A percentile compares a stretch with the other conserved stretches of the same genome.
Conservation (phyloP, 2,329 filamentous ascomycete species). For the Fusarium mexicanum region DNA sequence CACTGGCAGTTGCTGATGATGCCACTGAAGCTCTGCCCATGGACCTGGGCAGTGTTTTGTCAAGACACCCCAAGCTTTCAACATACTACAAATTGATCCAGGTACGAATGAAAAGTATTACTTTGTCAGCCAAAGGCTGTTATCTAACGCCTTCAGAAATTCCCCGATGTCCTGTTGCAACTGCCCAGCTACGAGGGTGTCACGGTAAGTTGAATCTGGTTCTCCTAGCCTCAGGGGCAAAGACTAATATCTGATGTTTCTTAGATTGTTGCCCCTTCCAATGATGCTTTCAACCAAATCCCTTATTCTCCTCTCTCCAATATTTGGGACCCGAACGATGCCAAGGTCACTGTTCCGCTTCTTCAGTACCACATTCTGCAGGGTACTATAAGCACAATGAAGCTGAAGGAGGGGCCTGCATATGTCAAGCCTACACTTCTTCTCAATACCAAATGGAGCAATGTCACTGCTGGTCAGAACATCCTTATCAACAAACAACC, state of each 20-base stretch:
- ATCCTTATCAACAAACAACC: constrained; percentile 58
- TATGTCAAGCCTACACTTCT: constrained; percentile 57
- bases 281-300: constrained; percentile 66
- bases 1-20: constrained; percentile 23
- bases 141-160: constrained; percentile 49
- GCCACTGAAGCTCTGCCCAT: constrained; percentile 28
- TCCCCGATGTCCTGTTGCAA: constrained; percentile 56
- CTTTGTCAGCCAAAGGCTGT: background rate
- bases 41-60: constrained; percentile 54
- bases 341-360: constrained; percentile 57
- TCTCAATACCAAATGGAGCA: constrained; percentile 53
- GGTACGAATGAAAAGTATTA: constrained; percentile 40
- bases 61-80: constrained; percentile 53
- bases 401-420: constrained; percentile 50
- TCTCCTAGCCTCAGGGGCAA: background rate
- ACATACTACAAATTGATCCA: constrained; percentile 57
- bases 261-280: constrained; percentile 65
- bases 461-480: constrained; percentile 61
- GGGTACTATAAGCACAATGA: constrained; percentile 55
- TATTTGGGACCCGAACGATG: constrained; percentile 57
- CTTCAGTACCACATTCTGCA: constrained; percentile 71
- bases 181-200: constrained; percentile 56
- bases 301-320: constrained; percentile 60
- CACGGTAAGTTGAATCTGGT: constrained; percentile 49
- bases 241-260: background rate